Evolutionary conservation across 2,329 filamentous ascomycete genomes (phyloP).

Genomic region (Alternaria panax): DNA sequence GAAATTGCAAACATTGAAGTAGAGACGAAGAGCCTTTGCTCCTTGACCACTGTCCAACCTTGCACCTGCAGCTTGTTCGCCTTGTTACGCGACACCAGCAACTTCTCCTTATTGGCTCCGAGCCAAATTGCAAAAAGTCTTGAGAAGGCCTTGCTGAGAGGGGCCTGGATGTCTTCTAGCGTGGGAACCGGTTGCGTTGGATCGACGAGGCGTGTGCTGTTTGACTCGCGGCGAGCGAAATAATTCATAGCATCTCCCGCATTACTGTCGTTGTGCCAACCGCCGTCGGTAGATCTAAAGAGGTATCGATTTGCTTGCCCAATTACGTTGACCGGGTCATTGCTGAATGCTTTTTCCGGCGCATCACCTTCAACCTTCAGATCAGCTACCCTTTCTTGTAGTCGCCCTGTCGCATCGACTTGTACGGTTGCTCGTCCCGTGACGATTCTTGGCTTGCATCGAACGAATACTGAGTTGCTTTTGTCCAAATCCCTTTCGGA

Average conservation of each 20-base stretch:
- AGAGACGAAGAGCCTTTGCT: conserved; percentile 57
- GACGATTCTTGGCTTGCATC: not conserved
- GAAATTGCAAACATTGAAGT: conserved; percentile 56
- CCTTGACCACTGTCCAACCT: no score
- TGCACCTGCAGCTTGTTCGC: not conserved
- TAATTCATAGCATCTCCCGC: conserved; percentile 58
- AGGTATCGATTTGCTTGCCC: conserved; percentile 34
- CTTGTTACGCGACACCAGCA: conserved; percentile 46
- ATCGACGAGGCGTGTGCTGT: conserved; percentile 47
- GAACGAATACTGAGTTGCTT: not conserved
- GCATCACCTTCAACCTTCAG: no score
- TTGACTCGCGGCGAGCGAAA: conserved; percentile 47
- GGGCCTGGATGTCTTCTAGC: conserved; percentile 29
- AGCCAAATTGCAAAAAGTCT: conserved; percentile 56
- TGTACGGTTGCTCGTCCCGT: not conserved
- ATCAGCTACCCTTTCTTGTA: no score
- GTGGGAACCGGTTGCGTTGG: conserved; percentile 45
- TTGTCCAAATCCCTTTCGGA: not conserved
- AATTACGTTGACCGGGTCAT: conserved; percentile 32
- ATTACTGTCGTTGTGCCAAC: conserved; percentile 60
- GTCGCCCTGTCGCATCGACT: not conserved
- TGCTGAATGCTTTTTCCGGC: conserved; percentile 20
- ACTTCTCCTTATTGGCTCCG: conserved; percentile 48
- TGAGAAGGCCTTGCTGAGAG: conserved; percentile 44
- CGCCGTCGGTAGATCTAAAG: conserved; percentile 6